Evolutionary conservation across 2,329 filamentous ascomycete species (phyloP), one percentile per base, ranked within the genome.

Genomic region (Aureobasidium sp.): DNA sequence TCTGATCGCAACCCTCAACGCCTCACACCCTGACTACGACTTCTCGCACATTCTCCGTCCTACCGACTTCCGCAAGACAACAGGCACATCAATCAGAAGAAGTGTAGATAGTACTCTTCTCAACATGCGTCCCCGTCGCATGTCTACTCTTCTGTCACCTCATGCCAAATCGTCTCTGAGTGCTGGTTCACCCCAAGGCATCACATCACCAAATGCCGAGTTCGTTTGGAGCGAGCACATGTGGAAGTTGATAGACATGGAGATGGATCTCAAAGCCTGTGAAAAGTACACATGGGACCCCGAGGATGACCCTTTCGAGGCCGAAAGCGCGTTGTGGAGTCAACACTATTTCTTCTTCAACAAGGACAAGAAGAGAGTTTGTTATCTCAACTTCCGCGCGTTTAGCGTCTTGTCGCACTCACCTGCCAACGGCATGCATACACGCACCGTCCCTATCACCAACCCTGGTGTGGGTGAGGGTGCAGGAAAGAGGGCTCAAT

Each of bases 331-430:
- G 11, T 92, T 99, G 65, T 99, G 93, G 93, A 91, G 90, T 55
- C 82, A 92, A 65, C 92, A 97, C 74, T 97, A 96, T 76, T 96
- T 99, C 79, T 96, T 97, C 75, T 97, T 97, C 82, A 97, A 96
- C 80, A 93, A 93, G 70, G 81, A 87, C 29, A 83, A 88, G 71
- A 97, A 97, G 79, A 86, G 94, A 45, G 93, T 99, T 20, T 92
- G 91, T 64, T 99, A 99, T 73, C 79, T 99, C 49, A 95, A 97
- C 71, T 84, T 97, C 49, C 88, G 93, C 64, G 92, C 90, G n/a
- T 85, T 97, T 49, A 93, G 85, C 63, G 87, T 88, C 68, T 86
- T 89, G 70, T 89, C 80, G 66, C 85, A 81, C 72, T 87, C 81
- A 64, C 88, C 82, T 49, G 73, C 79, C 20, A 74, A 78, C 0